Conservation (phyloP, 352 stramenopile species). For the Pythium apleroticum region DNA sequence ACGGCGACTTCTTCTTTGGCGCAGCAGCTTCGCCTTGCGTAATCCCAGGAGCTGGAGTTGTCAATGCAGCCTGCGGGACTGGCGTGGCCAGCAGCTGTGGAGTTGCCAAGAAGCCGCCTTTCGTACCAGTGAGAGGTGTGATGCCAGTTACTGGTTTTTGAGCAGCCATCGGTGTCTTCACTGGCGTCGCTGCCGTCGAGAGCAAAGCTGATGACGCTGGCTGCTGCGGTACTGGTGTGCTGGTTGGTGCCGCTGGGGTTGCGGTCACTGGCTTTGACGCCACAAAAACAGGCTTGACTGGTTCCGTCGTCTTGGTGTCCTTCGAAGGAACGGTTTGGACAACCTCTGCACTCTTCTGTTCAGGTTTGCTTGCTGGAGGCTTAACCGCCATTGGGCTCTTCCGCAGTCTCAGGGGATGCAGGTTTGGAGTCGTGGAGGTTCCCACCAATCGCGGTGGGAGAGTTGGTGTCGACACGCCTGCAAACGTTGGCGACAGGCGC, state of each 20-base stretch:
- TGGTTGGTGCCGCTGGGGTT: neutral
- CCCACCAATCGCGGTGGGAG: constrained; percentile 10
- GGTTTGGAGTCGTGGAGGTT: constrained; percentile 5
- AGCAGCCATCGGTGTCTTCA: neutral
- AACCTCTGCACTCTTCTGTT: neutral
- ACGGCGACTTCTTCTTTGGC: constrained; percentile 69
- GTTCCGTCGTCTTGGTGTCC: neutral
- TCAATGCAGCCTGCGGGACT: constrained; percentile 7
- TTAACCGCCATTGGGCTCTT: constrained; percentile 16
- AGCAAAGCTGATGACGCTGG: neutral
- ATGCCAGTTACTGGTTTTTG: neutral
- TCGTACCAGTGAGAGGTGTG: constrained; percentile 11
- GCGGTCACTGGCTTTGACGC: neutral
- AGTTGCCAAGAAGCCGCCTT: constrained; percentile 7
- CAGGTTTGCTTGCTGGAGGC: neutral
- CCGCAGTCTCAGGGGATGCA: constrained; percentile 27
- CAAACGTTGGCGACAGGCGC: constrained; percentile 19
- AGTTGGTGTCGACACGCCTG: constrained; percentile 15
- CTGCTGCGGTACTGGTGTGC: neutral
- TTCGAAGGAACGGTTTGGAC: neutral
- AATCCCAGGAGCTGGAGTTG: constrained; percentile 5
- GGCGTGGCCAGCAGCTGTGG: constrained; percentile 28
- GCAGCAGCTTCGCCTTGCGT: constrained; percentile 8
- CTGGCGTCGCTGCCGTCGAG: constrained; percentile 1
- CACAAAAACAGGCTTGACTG: neutral